Evolutionary conservation across 1,284 basidiomycete species (phyloP).

Genomic region (Tremellales sp.): DNA sequence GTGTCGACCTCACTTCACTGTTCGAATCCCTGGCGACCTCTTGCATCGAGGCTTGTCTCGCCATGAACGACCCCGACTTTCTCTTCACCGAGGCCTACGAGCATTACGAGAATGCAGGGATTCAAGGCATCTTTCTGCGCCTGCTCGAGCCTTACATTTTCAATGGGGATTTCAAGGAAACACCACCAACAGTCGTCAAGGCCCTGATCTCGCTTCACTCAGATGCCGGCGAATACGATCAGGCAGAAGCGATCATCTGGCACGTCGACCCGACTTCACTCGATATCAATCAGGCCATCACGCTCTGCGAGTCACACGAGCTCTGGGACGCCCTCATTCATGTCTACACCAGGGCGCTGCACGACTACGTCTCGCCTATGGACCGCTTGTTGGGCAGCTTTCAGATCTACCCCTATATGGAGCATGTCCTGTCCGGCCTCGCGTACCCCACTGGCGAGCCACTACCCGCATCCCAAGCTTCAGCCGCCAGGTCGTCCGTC

Average conservation of each 20-base stretch:
- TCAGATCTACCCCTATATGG: slow-evolving; percentile 90
- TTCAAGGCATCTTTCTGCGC: slow-evolving; percentile 78
- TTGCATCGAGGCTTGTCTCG: slow-evolving; percentile 76
- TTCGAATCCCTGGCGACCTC: slow-evolving; percentile 83
- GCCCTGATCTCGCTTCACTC: slow-evolving; percentile 75
- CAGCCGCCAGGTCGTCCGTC: slow-evolving; percentile 64
- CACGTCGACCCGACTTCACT: slow-evolving; percentile 87
- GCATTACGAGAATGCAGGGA: slow-evolving; percentile 77
- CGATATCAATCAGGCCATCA: slow-evolving; percentile 90
- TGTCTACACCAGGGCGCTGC: slow-evolving; percentile 81
- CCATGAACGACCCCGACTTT: slow-evolving; percentile 74
- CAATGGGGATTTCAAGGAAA: slow-evolving; percentile 62
- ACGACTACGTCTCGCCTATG: slow-evolving; percentile 84
- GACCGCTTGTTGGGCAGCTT: slow-evolving; percentile 82
- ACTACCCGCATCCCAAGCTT: slow-evolving; percentile 61
- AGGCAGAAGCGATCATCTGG: slow-evolving; percentile 88
- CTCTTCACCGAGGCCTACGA: slow-evolving; percentile 92
- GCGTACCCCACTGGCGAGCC: slow-evolving; percentile 80
- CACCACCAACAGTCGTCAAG: slow-evolving; percentile 85
- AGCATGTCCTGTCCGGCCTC: slow-evolving; percentile 75
- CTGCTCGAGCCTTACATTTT: slow-evolving; percentile 83
- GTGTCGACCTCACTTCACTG: slow-evolving; percentile 82
- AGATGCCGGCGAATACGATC: slow-evolving; percentile 64
- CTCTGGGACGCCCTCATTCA: slow-evolving; percentile 94
- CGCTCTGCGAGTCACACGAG: slow-evolving; percentile 71